phyloP scores from a whole-genome alignment of 805 yeast species.

The Komagataella populi region DNA sequence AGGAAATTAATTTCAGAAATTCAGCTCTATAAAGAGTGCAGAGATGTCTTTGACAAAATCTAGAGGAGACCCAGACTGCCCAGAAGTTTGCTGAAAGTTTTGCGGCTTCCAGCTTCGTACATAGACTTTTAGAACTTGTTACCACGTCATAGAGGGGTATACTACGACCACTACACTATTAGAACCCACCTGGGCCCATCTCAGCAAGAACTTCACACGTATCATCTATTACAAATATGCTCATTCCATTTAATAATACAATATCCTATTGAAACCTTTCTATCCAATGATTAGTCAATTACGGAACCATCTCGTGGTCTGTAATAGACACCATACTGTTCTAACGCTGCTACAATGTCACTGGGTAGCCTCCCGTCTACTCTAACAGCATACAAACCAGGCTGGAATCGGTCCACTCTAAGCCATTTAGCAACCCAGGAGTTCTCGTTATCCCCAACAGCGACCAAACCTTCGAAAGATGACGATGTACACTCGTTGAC shows the following conservation, averaged over 20 bases:
- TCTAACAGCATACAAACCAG: constrained; percentile 89
- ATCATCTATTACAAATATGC: constrained; percentile 1
- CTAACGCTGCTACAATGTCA: constrained; percentile 64
- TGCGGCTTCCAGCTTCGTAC: background rate
- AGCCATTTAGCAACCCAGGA: constrained; percentile 98
- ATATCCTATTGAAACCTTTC: constrained; percentile 27
- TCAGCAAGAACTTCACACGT: background rate
- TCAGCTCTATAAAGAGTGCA: too few relatives aligned
- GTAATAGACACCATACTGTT: constrained; percentile 64
- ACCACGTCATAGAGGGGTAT: background rate
- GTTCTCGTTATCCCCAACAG: constrained; percentile 68
- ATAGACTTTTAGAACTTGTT: background rate
- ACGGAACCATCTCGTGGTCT: constrained; percentile 92
- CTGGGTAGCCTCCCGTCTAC: constrained; percentile 86
- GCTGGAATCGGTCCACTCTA: constrained; percentile 74
- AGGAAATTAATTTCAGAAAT: background rate
- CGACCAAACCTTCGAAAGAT: constrained; percentile 89
- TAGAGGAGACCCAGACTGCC: too few relatives aligned
- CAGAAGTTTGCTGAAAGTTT: background rate
- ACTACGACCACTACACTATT: background rate
- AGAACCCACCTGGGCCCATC: background rate
- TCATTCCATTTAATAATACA: constrained; percentile 6
- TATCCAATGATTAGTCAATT: constrained; percentile 18
- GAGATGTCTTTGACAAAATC: too few relatives aligned
- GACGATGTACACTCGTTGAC: constrained; percentile 93